Evolutionary conservation across 73 alveolate species (phyloP).

Genomic region (Paramecium octaurelia): DNA sequence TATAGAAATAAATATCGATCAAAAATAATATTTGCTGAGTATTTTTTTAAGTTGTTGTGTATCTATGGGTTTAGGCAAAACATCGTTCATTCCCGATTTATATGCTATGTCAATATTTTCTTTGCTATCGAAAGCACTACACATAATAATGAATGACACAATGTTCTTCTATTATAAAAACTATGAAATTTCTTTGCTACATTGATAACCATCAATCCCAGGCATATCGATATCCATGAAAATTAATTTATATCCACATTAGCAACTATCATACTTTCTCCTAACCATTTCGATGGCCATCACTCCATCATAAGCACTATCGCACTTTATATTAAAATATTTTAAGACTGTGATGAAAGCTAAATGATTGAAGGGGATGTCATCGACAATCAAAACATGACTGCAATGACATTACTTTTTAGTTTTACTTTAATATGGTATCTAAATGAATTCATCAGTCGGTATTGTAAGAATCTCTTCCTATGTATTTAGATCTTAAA

Average conservation of each 20-base stretch:
- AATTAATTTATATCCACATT: not conserved
- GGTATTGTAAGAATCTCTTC: not conserved
- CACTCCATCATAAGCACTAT: slow-evolving; percentile 20
- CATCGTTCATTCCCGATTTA: not conserved
- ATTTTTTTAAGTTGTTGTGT: not conserved
- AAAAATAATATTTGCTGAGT: not conserved
- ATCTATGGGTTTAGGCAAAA: not conserved
- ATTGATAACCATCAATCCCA: not conserved
- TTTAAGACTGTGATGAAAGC: not conserved
- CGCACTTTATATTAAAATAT: not conserved
- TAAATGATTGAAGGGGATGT: not conserved
- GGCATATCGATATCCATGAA: slow-evolving; percentile 33
- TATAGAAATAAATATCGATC: not conserved
- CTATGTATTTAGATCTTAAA: not conserved
- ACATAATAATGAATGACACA: not conserved
- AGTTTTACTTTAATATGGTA: not conserved
- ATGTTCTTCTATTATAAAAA: not conserved
- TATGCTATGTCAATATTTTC: not conserved
- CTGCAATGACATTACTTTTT: not conserved
- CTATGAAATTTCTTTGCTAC: not conserved
- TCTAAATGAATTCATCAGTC: not conserved
- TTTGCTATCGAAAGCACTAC: not conserved
- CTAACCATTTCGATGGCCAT: slow-evolving; percentile 4
- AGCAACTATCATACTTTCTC: not conserved
- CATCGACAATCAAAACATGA: not conserved